phyloP scores from a whole-genome alignment of 2,329 filamentous ascomycete species.

The Claviceps monticola region DNA sequence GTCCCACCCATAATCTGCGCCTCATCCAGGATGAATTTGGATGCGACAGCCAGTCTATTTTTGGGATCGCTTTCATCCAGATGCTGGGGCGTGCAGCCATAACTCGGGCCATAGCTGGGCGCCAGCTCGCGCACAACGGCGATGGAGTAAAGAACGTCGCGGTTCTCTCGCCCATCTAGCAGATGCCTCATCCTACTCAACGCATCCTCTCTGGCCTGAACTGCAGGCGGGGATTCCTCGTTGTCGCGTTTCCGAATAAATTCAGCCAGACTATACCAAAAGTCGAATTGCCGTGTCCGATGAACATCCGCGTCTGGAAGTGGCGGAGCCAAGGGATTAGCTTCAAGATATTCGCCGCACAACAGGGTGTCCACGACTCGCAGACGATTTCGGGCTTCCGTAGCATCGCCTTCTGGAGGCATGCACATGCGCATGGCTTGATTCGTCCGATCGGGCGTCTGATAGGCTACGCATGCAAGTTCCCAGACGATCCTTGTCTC shows the following conservation, averaged over 20 bases:
- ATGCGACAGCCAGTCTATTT: constrained; percentile 53
- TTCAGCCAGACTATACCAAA: constrained; percentile 69
- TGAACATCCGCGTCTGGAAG: constrained; percentile 37
- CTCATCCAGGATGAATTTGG: constrained; percentile 55
- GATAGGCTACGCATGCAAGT: constrained; percentile 36
- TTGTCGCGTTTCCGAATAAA: constrained; percentile 47
- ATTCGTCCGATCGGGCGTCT: constrained; percentile 22
- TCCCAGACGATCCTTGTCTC: constrained; percentile 49
- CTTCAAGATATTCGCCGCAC: constrained; percentile 50
- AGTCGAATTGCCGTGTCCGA: constrained; percentile 53
- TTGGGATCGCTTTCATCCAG: constrained; percentile 53
- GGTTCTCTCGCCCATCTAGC: constrained; percentile 69
- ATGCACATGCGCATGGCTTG: constrained; percentile 19
- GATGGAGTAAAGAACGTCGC: constrained; percentile 82
- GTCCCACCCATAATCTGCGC: constrained; percentile 51
- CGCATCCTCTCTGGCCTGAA: constrained; percentile 48
- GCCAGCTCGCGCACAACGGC: constrained; percentile 66
- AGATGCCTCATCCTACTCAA: constrained; percentile 53
- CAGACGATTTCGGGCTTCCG: constrained; percentile 56
- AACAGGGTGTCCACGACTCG: constrained; percentile 64
- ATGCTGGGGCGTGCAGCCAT: constrained; percentile 42
- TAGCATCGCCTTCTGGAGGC: constrained; percentile 42
- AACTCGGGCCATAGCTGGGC: constrained; percentile 46
- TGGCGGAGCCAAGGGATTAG: constrained; percentile 41
- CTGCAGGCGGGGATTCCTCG: constrained; percentile 25